Evolutionary conservation across 2,329 filamentous ascomycete genomes (phyloP), one percentile per base, ranked within the genome.

Genomic region (Lasiodiplodia sp.): DNA sequence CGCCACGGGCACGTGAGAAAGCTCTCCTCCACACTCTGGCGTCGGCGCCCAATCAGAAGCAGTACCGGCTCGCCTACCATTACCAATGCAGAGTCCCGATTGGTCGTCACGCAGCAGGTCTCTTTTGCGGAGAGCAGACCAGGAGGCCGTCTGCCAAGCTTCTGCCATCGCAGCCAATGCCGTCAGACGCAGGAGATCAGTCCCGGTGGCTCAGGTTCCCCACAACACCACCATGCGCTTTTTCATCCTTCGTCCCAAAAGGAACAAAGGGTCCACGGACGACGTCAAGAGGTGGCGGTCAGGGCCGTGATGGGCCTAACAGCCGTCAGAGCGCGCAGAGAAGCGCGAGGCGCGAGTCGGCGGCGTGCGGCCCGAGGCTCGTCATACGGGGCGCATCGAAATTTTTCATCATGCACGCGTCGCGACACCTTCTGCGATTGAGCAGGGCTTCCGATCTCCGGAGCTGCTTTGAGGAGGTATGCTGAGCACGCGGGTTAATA

Each of bases 111-210:
- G n/a, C 18, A 47, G 44, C n/a, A 18, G 11, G 44, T n/a, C 18
- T 47, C 44, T 47, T 47, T 47, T 47, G 44, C 44, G 44, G 44
- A 47, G 44, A 47, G 44, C 44, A 10, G 44, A 47, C 18, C n/a
- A 21, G n/a, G 21, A n/a, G 44, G 18, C 49, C 21, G 21, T 38
- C 49, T 44, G 64, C 64, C 47, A 55, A 56, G 64, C 51, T 55
- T 57, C 31, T 47, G 57, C 57, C 57, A 47, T 28, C 16, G 25
- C 56, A 44, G 56, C 56, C 56, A 60, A 44, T 44, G 56, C 34
- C 28, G 58, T 63, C 58, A 63, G 34, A 31, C 28, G 58, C 58
- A 63, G 58, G 58, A 63, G 58, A 63, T 63, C 58, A 23, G 25
- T 63, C 37, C 5, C 40, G 25, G 58, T 63, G 58, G 58, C 58